A percentile compares a stretch with the other conserved stretches of the same genome.
Evolutionary conservation across 805 yeast genomes (phyloP).

Genomic region (Candida dajiaensis): DNA sequence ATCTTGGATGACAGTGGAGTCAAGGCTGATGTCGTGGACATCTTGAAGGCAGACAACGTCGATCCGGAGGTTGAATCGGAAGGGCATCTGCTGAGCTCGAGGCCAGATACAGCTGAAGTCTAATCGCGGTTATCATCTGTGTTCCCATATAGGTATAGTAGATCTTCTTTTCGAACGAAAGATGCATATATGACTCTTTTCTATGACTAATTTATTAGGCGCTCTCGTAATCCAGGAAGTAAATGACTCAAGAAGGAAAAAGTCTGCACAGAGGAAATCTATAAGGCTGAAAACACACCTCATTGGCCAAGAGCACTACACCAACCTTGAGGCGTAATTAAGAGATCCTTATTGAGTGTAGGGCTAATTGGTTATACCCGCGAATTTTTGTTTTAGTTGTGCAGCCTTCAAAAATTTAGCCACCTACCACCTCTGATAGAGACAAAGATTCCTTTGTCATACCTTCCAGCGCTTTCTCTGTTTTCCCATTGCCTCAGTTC

Average conservation of each 20-base stretch:
- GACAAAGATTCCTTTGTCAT: background rate
- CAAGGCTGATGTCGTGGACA: slow-evolving; percentile 20
- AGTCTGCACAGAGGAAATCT: too few relatives aligned
- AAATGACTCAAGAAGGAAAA: background rate
- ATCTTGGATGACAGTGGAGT: slow-evolving; percentile 35
- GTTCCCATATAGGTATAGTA: background rate
- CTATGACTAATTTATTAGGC: background rate
- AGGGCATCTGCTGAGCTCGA: background rate
- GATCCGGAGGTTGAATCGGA: background rate
- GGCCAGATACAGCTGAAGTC: background rate
- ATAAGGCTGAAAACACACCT: too few relatives aligned
- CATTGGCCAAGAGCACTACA: too few relatives aligned
- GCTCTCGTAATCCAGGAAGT: background rate
- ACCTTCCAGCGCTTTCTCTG: background rate
- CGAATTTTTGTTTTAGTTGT: background rate
- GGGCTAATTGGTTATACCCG: background rate
- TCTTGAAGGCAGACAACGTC: slow-evolving; percentile 15
- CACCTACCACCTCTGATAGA: background rate
- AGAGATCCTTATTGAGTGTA: too few relatives aligned
- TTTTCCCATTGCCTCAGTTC: background rate
- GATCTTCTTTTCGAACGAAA: too few relatives aligned
- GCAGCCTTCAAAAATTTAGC: background rate
- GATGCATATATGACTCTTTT: background rate
- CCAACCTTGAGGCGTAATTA: too few relatives aligned
- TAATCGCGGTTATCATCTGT: background rate